phyloP scores from a whole-genome alignment of 495 filamentous ascomycete species.

The Elasticomyces elasticus region DNA sequence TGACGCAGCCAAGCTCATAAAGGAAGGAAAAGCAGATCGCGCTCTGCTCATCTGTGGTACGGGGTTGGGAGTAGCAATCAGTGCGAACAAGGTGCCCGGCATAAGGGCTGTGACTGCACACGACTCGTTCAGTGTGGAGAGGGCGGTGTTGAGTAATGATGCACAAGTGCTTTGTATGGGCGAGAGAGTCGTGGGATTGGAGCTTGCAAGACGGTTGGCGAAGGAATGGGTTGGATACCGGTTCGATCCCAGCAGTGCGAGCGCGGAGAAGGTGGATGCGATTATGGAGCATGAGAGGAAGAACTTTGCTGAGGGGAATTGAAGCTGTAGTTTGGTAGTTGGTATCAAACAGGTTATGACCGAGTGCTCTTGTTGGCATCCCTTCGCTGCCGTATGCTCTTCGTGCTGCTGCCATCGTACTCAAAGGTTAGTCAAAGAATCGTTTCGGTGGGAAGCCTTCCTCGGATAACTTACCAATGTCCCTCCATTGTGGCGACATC shows the following conservation, averaged over 20 bases:
- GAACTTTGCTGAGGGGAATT: conserved; percentile 27
- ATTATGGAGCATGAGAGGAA: conserved; percentile 64
- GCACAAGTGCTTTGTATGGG: conserved; percentile 85
- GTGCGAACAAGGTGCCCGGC: conserved; percentile 78
- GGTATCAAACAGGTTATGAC: no score
- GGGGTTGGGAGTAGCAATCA: conserved; percentile 74
- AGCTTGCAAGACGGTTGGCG: conserved; percentile 65
- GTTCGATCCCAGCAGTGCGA: conserved; percentile 52
- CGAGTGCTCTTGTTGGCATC: no score
- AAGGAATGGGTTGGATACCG: conserved; percentile 74
- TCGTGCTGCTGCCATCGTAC: no score
- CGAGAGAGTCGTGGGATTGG: conserved; percentile 71
- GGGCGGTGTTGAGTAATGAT: conserved; percentile 73
- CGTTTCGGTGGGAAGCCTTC: no score
- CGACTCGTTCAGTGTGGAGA: conserved; percentile 75
- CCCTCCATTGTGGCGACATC: no score
- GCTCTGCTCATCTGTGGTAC: conserved; percentile 83
- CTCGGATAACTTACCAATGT: no score
- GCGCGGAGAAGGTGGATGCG: conserved; percentile 17
- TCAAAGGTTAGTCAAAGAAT: no score
- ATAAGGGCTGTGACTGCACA: conserved; percentile 80
- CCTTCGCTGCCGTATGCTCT: no score
- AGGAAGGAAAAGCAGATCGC: conserved; percentile 53
- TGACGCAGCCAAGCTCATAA: conserved; percentile 20
- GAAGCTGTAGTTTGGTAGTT: no score